Percentiles rank a stretch among this genome's conserved stretches.
phyloP scores from a whole-genome alignment of 148 eudicot genomes.

The Rhododendron molle region DNA sequence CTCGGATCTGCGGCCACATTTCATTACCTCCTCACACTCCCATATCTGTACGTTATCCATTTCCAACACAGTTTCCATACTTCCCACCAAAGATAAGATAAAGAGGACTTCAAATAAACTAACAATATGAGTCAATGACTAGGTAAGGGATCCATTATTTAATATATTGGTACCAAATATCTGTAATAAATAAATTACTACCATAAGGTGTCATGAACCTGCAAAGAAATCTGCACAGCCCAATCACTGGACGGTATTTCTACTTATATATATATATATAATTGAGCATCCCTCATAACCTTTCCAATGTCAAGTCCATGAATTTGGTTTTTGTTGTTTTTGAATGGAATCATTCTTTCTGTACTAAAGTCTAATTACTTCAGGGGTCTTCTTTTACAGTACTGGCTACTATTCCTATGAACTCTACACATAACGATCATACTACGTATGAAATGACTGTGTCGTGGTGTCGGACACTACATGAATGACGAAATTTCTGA shows the following conservation, averaged over 20 bases:
- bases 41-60: conserved; percentile 1
- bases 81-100: conserved; percentile 20
- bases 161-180: neutral
- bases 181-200: neutral
- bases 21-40: conserved; percentile 7
- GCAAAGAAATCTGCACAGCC: conserved; percentile 12
- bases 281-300: neutral
- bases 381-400: too few relatives aligned
- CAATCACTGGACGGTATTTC: conserved; percentile 13
- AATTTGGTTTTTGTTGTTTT: neutral
- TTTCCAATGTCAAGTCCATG: neutral
- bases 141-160: neutral
- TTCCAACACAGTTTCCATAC: conserved; percentile 12
- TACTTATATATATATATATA: neutral
- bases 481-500: neutral
- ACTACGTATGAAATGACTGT: neutral
- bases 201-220: conserved; percentile 5
- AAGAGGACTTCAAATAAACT: conserved; percentile 9
- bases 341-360: neutral
- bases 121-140: conserved; percentile 5
- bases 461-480: neutral
- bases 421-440: too few relatives aligned
- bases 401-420: too few relatives aligned
- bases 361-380: too few relatives aligned
- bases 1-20: conserved; percentile 20